phyloP scores from a whole-genome alignment of 1,284 basidiomycete genomes.

The Meira miltonrushii region DNA sequence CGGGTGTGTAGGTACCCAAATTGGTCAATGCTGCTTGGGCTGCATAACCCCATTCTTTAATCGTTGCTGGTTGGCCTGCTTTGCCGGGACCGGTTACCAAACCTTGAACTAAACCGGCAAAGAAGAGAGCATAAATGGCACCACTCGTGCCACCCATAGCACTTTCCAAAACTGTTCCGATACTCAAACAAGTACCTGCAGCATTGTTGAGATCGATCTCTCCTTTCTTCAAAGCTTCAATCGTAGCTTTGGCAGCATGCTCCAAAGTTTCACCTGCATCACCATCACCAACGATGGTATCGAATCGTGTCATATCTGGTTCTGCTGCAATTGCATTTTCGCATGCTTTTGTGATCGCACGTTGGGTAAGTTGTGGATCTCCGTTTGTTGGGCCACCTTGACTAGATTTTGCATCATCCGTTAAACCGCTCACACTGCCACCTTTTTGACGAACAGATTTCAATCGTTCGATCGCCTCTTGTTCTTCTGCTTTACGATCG shows the following conservation, averaged over 20 bases:
- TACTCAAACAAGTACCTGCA: slow-evolving; percentile 41
- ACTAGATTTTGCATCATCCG: slow-evolving; percentile 24
- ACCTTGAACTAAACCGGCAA: slow-evolving; percentile 55
- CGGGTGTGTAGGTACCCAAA: slow-evolving; percentile 57
- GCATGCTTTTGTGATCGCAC: slow-evolving; percentile 51
- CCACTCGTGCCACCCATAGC: slow-evolving; percentile 55
- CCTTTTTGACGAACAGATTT: slow-evolving; percentile 34
- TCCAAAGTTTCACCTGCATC: slow-evolving; percentile 51
- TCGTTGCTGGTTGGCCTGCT: slow-evolving; percentile 23
- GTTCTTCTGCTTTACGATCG: slow-evolving; percentile 39
- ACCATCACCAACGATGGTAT: slow-evolving; percentile 54
- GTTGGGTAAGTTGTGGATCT: slow-evolving; percentile 38
- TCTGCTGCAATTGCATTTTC: slow-evolving; percentile 53
- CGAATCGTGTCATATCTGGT: slow-evolving; percentile 56
- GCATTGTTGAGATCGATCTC: slow-evolving; percentile 42
- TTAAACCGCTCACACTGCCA: slow-evolving; percentile 40
- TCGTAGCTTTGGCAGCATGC: slow-evolving; percentile 37
- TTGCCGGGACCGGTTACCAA: slow-evolving; percentile 29
- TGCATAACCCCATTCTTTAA: slow-evolving; percentile 44
- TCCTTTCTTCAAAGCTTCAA: slow-evolving; percentile 36
- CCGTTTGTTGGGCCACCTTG: slow-evolving; percentile 37
- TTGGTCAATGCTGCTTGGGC: slow-evolving; percentile 40
- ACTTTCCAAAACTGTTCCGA: slow-evolving; percentile 48
- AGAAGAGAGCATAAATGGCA: slow-evolving; percentile 60
- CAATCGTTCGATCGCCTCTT: slow-evolving; percentile 42